Base-by-base conservation (phyloP, 305 asterid genomes). In the Fraxinus greggii region DNA sequence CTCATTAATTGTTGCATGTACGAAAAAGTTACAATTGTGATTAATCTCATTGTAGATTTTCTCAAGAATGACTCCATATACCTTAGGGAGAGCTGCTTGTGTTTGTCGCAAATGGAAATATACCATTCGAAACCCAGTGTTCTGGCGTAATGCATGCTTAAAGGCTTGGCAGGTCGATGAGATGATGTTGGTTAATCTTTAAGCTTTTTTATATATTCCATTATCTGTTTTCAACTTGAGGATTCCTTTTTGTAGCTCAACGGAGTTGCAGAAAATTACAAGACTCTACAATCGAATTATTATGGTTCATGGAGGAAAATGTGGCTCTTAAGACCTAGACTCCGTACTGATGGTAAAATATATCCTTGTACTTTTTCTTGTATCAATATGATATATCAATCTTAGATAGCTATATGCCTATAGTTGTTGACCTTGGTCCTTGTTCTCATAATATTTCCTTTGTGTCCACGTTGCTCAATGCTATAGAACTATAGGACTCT, bases 41-140 rank as follows among this genome's bases (percentile, higher is more conserved):
- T 84, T 85, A 73, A 40, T 54, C 40, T 33, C 78, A 78, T 61
- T 77, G 84, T 89, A 95, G 98, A 92, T 95, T 78, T 95, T 95
- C 77, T 86, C 91, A 8, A 94, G 84, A 88, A 86, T 91, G 95
- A 78, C 86, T 81, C 97, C 99, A 8, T 92, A 92, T 86, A 87
- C 91, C 79, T 84, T 95, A 77, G 99, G 99, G 79, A 92, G 90
- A 85, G 97, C 97, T 77, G 91, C 96, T 80, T 95, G 99, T 85
- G 99, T 95, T 78, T 95, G 99, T 83, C 93, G 98, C 40, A 95
- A 94, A 87, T 95, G 99, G 99, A 91, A 95, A 88, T 94, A 92
- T 78, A 94, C 98, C 31, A 92, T 94, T 8, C 93, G 97, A 26
- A 93, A 90, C 82, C 99, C 99, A 12, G 89, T 92, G 80, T 95